Evolutionary conservation across 2,329 filamentous ascomycete genomes (phyloP).

Genomic region (Aspergillus thermomutatus): DNA sequence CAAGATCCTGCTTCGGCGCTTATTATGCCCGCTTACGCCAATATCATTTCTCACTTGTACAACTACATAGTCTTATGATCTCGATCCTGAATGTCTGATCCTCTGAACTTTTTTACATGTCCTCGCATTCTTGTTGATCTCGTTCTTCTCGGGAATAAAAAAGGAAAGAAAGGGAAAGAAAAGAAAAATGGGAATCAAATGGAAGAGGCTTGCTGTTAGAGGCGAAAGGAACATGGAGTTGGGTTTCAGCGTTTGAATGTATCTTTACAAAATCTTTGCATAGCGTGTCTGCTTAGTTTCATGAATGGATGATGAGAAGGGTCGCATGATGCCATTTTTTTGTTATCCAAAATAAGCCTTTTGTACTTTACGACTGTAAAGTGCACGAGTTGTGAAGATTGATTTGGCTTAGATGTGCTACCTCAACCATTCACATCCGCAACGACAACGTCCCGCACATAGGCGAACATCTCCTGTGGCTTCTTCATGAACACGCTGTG

Average conservation of each 20-base stretch:
- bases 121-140: neutral
- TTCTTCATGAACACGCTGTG: conserved; percentile 32
- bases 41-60: neutral
- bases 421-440: conserved; percentile 1
- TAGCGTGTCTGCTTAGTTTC: conserved; percentile 1
- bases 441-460: conserved; percentile 34
- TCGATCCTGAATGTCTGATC: neutral
- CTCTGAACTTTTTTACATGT: neutral
- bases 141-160: neutral
- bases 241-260: neutral
- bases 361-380: neutral
- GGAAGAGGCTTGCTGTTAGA: neutral
- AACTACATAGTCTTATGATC: neutral
- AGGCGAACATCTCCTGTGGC: conserved; percentile 35
- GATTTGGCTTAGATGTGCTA: neutral
- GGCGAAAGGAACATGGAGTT: neutral
- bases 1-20: neutral
- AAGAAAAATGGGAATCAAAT: neutral
- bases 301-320: neutral
- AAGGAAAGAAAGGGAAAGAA: too few species aligned
- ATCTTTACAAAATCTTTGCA: conserved; percentile 1
- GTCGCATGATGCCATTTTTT: neutral
- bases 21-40: neutral
- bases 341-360: neutral
- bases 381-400: neutral